Base-by-base conservation (phyloP, 202 grass and related monocot genomes). In the Eragrostis tef region DNA sequence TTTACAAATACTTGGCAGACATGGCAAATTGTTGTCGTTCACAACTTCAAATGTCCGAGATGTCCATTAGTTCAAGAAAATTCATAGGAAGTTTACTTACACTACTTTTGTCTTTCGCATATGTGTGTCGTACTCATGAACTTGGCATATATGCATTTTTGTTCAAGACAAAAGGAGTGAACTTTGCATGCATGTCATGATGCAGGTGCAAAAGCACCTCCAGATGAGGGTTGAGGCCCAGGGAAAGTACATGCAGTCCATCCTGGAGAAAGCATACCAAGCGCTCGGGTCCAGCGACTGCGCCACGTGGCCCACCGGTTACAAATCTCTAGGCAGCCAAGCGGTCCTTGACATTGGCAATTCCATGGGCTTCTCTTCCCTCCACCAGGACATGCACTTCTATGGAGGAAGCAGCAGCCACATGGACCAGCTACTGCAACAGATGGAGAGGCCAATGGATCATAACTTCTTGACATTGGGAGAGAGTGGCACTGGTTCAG, bases 161-260 rank as follows among this genome's bases (percentile, higher is more conserved):
- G 7, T 82, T 50, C 16, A 25, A 64, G 20, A 80, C 20, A 64
- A 60, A 70, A 34, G 25, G 77, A 67, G 17, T 73, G 59, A 51
- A 46, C 74, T 85, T 82, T 80, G 62, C 53, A 44, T 73, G 62
- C 64, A 82, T 77, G 68, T 42, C 74, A 61, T 63, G 57, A 62
- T 63, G 57, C 79, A 96, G 96, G 96, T 99, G 78, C 96, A 99
- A 71, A 96, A 96, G 80, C 93, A 92, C 67, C 91, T 99, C 42
- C 96, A 99, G 80, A 90, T 99, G 87, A 87, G 96, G 83, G 87
- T 93, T 41, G 96, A 99, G 45, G 93, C 96, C 52, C 93, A 96
- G 83, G 96, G 93, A 17, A 99, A 93, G 84, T 99, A 99, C 85
- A 99, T 96, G 96, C 93, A 99, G 75, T 91, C 90, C 44, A 99